Conservation (phyloP, 208 protist species). For the Acanthamoeba rhysodes region DNA sequence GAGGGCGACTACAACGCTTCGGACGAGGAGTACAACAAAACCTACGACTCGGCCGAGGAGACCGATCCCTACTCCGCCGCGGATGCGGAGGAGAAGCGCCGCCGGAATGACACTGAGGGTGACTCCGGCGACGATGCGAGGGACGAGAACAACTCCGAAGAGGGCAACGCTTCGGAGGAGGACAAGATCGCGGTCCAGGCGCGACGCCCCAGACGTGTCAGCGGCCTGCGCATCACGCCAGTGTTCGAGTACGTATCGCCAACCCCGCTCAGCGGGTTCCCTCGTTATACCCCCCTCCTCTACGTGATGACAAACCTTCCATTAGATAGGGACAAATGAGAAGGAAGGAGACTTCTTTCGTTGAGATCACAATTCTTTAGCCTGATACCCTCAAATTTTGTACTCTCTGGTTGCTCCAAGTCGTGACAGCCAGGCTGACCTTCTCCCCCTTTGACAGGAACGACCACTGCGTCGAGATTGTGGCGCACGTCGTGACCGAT, state of each 20-base stretch:
- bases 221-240: not conserved
- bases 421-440: not conserved
- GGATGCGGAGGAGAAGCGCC: conserved; percentile 11
- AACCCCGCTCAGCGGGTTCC: not conserved
- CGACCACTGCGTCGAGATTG: conserved; percentile 34
- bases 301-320: conserved; percentile 15
- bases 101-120: conserved; percentile 2
- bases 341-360: conserved; percentile 28
- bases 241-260: conserved; percentile 11
- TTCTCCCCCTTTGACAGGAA: not conserved
- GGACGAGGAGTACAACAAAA: not conserved
- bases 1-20: conserved; percentile 5
- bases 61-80: conserved; percentile 1
- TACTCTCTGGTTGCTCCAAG: not conserved
- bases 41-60: conserved; percentile 2
- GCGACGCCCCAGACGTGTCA: not conserved
- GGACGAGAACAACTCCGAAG: not conserved
- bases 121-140: not conserved
- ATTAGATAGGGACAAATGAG: conserved; percentile 54
- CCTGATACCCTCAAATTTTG: not conserved
- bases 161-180: not conserved
- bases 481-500: conserved; percentile 5
- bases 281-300: not conserved
- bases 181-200: not conserved
- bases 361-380: conserved; percentile 16